Percentiles rank a stretch among this genome's conserved stretches.
Evolutionary conservation across 192 early-diverging fungal species (phyloP).

Genomic region (Cetraspora pellucida): DNA sequence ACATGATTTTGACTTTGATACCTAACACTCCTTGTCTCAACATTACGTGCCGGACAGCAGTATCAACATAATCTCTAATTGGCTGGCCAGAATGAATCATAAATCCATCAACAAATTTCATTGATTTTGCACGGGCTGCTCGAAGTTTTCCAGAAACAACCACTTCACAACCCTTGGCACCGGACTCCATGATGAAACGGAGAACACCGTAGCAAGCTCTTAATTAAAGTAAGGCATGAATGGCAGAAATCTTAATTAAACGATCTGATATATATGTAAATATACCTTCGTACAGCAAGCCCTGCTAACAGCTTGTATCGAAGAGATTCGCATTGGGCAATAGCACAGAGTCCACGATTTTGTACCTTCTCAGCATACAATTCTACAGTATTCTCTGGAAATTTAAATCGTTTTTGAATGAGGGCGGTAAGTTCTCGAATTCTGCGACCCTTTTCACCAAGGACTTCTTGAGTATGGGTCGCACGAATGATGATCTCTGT

Average conservation of each 20-base stretch:
- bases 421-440: conserved; percentile 97
- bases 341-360: conserved; percentile 96
- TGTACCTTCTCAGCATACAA: conserved; percentile 98
- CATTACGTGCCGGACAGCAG: conserved; percentile 95
- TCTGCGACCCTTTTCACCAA: conserved; percentile 98
- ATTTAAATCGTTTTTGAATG: conserved; percentile 99
- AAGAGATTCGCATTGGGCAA: conserved; percentile 98
- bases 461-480: conserved; percentile 96
- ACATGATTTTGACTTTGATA: conserved; percentile 99
- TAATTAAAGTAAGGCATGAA: not conserved
- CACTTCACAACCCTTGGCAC: conserved; percentile 99
- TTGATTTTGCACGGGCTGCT: conserved; percentile 99
- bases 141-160: conserved; percentile 99
- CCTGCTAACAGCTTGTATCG: conserved; percentile 97
- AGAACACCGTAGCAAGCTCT: conserved; percentile 98
- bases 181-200: conserved; percentile 98
- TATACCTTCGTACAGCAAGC: conserved; percentile 87
- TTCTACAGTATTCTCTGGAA: conserved; percentile 97
- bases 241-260: not conserved
- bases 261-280: conserved; percentile 12
- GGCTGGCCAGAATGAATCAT: conserved; percentile 99
- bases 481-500: conserved; percentile 99
- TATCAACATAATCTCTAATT: conserved; percentile 93
- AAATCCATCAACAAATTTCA: conserved; percentile 99
- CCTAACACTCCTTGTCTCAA: conserved; percentile 98